Evolutionary conservation across 2,329 filamentous ascomycete genomes (phyloP), one percentile per base, ranked within the genome.

Genomic region (Cladosporium sp.): DNA sequence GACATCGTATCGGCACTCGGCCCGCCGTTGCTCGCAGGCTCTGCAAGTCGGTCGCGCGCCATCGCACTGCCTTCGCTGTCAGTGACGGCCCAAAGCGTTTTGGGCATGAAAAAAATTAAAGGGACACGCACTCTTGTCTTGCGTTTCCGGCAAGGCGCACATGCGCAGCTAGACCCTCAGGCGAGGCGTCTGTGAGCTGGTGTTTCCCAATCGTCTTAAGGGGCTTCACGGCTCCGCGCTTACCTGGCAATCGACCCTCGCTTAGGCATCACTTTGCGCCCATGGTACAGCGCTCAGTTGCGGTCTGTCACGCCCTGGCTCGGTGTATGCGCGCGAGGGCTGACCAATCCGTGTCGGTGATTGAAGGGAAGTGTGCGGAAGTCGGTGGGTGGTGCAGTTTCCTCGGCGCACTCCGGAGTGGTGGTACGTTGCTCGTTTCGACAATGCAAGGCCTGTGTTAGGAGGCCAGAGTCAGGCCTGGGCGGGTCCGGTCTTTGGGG

Each of bases 231-330:
- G 40, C 32, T 50, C 22, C 38, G 40, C 32, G 33, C 31, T 43
- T 50, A 50, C 48, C 48, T 50, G 40, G 48, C 48, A 50, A 50
- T 50, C 48, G 48, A 50, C 48, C 48, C 48, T 43, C 48, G 48
- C 48, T 50, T 50, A 42, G 48, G 48, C 48, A 50, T 50, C 33
- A 50, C 48, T 35, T 28, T 42, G 48, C n/a, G 48, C 32, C 43
- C 48, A 50, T 50, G 11, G 33, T 50, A 28, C 48, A 43, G 38
- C 46, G 38, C 37, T 42, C 34, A 38, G 13, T 50, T 40, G 46
- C 46, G 40, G 37, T 43, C 48, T 18, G 48, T 42, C 19, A 32
- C 40, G 40, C 38, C n/a, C 38, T 33, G 46, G 38, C 38, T 37
- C 38, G 48, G 14, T 22, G 48, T 37, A 18, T 19, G 48, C 18